phyloP scores from a whole-genome alignment of 2,329 filamentous ascomycete species.

The Anthostomella pinea region DNA sequence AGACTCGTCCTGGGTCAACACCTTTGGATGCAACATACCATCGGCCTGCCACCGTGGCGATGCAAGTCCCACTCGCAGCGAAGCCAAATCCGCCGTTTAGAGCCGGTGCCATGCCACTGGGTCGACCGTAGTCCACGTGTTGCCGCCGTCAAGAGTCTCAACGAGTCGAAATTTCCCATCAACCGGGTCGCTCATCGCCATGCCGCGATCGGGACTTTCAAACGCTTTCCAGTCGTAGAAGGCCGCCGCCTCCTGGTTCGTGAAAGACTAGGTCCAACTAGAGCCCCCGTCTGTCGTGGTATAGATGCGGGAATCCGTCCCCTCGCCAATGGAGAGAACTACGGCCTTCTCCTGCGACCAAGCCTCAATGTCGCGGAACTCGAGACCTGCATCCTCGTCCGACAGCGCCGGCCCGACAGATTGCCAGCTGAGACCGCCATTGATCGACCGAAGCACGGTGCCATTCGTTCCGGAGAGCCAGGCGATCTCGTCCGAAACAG shows the following conservation, averaged over 20 bases:
- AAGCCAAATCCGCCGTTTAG: constrained; percentile 31
- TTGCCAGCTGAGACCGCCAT: constrained; percentile 30
- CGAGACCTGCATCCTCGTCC: constrained; percentile 20
- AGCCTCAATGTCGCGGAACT: constrained; percentile 37
- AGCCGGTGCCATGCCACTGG: constrained; percentile 24
- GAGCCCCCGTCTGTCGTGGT: constrained; percentile 27
- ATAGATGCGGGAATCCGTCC: constrained; percentile 32
- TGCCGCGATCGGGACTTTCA: constrained; percentile 20
- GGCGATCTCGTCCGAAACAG: constrained; percentile 29
- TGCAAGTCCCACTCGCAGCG: constrained; percentile 34
- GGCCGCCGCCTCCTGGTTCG: constrained; percentile 27
- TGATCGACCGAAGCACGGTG: constrained; percentile 29
- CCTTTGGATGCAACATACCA: constrained; percentile 31
- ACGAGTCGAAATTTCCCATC: constrained; percentile 32
- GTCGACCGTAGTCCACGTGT: constrained; percentile 26
- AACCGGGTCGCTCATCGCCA: constrained; percentile 34
- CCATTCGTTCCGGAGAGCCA: constrained; percentile 32
- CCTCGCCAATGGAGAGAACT: constrained; percentile 36
- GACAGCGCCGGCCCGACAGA: constrained; percentile 29
- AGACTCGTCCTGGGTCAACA: constrained; percentile 28
- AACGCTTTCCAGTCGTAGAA: constrained; percentile 37
- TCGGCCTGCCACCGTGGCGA: constrained; percentile 25
- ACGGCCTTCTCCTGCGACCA: constrained; percentile 40
- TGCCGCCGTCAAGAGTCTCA: constrained; percentile 31
- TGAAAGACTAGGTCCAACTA: constrained; percentile 28